Conservation (phyloP, 805 yeast genomes). For the Zygoascus bituminiphila region DNA sequence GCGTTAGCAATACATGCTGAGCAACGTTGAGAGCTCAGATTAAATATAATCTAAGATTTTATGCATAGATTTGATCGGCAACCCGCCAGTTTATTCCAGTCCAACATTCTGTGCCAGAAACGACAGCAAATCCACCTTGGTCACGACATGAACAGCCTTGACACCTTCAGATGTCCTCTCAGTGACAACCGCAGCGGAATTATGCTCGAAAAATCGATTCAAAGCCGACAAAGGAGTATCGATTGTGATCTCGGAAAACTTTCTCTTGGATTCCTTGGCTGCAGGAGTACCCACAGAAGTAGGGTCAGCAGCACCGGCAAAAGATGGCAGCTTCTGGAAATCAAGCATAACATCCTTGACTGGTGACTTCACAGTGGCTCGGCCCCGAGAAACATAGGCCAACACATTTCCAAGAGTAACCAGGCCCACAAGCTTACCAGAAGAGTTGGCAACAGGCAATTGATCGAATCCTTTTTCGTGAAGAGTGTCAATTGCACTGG, state of each 20-base stretch:
- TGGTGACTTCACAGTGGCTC: conserved; percentile 46
- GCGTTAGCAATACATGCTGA: not conserved
- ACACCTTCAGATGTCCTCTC: conserved; percentile 40
- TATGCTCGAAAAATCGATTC: conserved; percentile 74
- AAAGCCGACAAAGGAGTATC: conserved; percentile 58
- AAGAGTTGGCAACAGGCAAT: conserved; percentile 57
- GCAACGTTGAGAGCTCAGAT: not conserved
- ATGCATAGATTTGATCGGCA: not conserved
- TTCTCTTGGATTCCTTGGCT: conserved; percentile 44
- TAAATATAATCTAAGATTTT: not conserved
- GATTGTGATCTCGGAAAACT: conserved; percentile 57
- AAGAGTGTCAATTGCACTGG: conserved; percentile 58
- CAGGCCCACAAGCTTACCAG: conserved; percentile 62
- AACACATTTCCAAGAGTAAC: conserved; percentile 68
- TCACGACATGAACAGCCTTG: conserved; percentile 74
- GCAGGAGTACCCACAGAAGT: conserved; percentile 19
- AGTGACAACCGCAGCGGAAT: conserved; percentile 77
- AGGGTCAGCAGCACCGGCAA: conserved; percentile 44
- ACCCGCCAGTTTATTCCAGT: not conserved
- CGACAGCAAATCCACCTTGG: conserved; percentile 75
- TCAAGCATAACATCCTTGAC: conserved; percentile 58
- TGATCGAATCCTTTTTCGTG: conserved; percentile 78
- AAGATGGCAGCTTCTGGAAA: conserved; percentile 54
- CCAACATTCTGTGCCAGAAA: conserved; percentile 25
- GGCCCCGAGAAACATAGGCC: conserved; percentile 55